Base-by-base conservation (phyloP, 257 asterid genomes). In the Anisodus tanguticus region DNA sequence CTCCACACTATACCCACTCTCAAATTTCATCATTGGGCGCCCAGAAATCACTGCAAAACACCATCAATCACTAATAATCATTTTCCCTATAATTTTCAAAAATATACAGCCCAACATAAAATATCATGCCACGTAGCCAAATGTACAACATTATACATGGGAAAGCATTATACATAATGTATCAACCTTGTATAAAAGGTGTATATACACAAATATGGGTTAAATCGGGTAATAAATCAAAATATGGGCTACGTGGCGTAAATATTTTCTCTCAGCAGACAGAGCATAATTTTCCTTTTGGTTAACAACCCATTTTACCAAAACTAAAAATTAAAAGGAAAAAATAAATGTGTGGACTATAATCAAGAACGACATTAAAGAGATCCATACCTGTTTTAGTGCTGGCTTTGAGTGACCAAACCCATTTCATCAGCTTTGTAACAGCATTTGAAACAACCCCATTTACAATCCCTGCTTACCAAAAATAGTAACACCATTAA, bases 1-100 rank as follows among this genome's bases (percentile, higher is more conserved):
- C 88, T 95, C 98, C 86, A 95, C 97, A 80, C 86, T 90, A 84
- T 94, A 95, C 41, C 99, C 99, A 85, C 95, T 93, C 91, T 95
- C 99, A 83, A 92, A 95, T 85, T 94, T 95, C 99, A 95, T 91
- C 97, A 93, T 85, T 60, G 97, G 95, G 43, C 98, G 94, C 88
- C 95, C 94, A 54, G 97, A 82, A 60, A 91, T 89, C 51, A 94
- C 99, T 94, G 92, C 59, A 16, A 49, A 83, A 49, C 79, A 83
- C 47, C 84, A 85, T 59, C 43, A 53, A n/a, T 26, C 80, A 57
- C 39, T 66, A 83, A 67, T 16, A 79, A 79, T 16, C 63, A 11
- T 19, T 51, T 7, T 19, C 35, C 45, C 5, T 5, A 5, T 3
- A 39, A 41, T 69, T 4, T 16, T 16, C 54, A 41, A n/a, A 15